Evolutionary conservation across 495 filamentous ascomycete genomes (phyloP).

Genomic region (Apiosordaria backusii): DNA sequence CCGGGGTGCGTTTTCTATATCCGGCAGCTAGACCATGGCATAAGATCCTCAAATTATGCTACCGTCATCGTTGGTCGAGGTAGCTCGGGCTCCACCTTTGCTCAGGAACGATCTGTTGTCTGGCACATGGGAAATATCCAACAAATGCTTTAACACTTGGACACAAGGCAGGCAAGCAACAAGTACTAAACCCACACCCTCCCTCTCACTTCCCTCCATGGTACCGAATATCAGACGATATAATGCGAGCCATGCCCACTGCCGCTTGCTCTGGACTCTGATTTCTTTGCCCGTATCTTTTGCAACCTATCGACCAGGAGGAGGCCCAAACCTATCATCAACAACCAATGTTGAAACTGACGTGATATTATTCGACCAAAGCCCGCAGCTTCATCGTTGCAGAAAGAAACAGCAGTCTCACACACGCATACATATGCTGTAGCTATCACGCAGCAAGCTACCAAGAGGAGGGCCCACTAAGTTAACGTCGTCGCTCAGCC

Average conservation of each 20-base stretch:
- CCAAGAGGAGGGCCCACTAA: constrained; percentile 28
- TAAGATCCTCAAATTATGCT: constrained; percentile 58
- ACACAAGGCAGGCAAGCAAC: constrained; percentile 29
- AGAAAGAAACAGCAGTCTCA: constrained; percentile 11
- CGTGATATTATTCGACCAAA: constrained; percentile 2
- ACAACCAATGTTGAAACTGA: background rate
- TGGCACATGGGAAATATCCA: constrained; percentile 47
- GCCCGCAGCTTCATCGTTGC: constrained; percentile 10
- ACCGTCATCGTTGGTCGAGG: constrained; percentile 48
- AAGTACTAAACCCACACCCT: constrained; percentile 43
- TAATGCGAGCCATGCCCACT: constrained; percentile 44
- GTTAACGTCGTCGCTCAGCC: constrained; percentile 24
- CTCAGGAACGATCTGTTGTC: constrained; percentile 49
- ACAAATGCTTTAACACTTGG: constrained; percentile 44
- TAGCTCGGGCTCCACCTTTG: constrained; percentile 40
- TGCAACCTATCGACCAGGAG: constrained; percentile 30
- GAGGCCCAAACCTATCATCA: constrained; percentile 12
- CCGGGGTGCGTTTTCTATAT: constrained; percentile 49
- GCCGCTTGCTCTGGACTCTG: constrained; percentile 30
- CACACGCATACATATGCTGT: constrained; percentile 15
- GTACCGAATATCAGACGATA: constrained; percentile 50
- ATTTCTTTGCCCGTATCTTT: constrained; percentile 32
- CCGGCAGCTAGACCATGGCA: constrained; percentile 51
- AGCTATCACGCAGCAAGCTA: constrained; percentile 36
- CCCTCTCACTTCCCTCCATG: constrained; percentile 28